Evolutionary conservation across 2,329 filamentous ascomycete species (phyloP).

Genomic region (Neonectria faginata): DNA sequence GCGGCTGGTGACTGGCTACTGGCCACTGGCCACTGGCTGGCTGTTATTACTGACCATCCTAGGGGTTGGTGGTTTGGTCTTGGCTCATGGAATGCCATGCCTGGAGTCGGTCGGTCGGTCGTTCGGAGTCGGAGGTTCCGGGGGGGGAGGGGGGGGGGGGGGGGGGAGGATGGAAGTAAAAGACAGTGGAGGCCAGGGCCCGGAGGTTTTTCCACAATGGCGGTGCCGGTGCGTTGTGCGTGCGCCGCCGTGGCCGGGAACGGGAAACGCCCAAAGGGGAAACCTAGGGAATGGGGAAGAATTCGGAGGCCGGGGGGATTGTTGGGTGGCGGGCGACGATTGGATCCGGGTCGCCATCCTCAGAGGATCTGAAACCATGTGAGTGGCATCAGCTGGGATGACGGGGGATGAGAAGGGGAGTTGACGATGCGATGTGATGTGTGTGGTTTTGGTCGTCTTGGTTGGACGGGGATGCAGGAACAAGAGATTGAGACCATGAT

Average conservation of each 20-base stretch:
- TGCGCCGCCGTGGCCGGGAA: background rate
- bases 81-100: background rate
- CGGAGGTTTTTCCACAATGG: constrained; percentile 1
- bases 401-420: constrained; percentile 1
- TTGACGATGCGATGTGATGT: background rate
- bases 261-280: background rate
- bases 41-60: no score
- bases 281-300: background rate
- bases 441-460: background rate
- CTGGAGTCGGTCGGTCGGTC: background rate
- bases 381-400: background rate
- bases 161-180: background rate
- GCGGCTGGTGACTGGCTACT: no score
- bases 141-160: no score
- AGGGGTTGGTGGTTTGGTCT: background rate
- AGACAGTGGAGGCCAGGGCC: background rate
- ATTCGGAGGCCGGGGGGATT: background rate
- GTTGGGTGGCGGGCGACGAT: background rate
- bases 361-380: constrained; percentile 1
- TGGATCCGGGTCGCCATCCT: background rate
- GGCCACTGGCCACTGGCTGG: no score
- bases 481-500: background rate
- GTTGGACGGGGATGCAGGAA: background rate
- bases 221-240: background rate
- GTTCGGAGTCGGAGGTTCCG: background rate